These are phyloP conservation scores for Silene uniflora DNA, from an alignment of 148 eudicot species.

Conservation along the genomic window DNA sequence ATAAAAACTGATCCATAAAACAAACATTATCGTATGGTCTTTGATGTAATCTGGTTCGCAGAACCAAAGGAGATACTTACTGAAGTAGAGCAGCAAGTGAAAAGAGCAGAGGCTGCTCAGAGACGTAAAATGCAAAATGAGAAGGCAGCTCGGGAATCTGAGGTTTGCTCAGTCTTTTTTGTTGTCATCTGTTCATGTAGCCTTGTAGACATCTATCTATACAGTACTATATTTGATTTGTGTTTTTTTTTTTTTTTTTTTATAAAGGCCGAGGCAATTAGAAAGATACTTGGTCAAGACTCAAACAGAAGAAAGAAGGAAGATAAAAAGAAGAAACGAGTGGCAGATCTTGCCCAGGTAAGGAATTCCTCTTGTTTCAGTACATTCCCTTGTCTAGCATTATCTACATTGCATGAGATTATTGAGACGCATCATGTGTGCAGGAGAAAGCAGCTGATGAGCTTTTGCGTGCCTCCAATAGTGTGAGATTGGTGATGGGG, in stretches of 20 bases:
- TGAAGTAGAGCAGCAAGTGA: constrained; percentile 79
- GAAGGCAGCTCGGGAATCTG: constrained; percentile 83
- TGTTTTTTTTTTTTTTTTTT: constrained; percentile 1
- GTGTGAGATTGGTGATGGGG: constrained; percentile 60
- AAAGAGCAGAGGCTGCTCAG: constrained; percentile 86
- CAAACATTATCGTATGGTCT: background rate
- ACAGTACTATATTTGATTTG: constrained; percentile 16
- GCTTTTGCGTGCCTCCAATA: constrained; percentile 47
- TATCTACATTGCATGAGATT: background rate
- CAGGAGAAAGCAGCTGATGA: constrained; percentile 82
- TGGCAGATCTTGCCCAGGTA: constrained; percentile 88
- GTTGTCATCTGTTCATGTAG: background rate
- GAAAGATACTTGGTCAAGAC: constrained; percentile 96
- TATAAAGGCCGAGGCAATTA: constrained; percentile 91
- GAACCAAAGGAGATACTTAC: constrained; percentile 79
- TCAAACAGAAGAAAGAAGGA: constrained; percentile 87
- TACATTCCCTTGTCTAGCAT: background rate
- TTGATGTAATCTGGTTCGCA: constrained; percentile 20
- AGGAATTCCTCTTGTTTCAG: background rate
- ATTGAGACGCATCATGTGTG: constrained; percentile 16
- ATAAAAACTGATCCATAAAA: too few relatives aligned
- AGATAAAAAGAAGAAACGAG: constrained; percentile 82
- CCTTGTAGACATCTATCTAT: constrained; percentile 6
- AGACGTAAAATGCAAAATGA: constrained; percentile 72
- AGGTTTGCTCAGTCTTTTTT: constrained; percentile 43